Conservation (phyloP, 169 alveolate genomes). For the Cystoisospora suis region DNA sequence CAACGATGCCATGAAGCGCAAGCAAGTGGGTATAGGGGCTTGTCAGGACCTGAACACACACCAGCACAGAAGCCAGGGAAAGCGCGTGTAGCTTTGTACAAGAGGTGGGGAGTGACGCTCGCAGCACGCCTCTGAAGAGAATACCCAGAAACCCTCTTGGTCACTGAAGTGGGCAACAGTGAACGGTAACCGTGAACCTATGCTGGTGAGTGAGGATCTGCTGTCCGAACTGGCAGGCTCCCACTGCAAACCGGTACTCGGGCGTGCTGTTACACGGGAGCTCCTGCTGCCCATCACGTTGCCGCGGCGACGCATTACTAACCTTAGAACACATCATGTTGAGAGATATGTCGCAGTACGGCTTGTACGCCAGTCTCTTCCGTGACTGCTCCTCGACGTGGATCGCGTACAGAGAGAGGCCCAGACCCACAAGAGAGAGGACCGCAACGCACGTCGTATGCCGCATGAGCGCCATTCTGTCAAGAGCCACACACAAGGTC, state of each 20-base stretch:
- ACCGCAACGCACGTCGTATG: neutral
- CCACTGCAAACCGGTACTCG: too few relatives aligned
- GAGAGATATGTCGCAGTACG: neutral
- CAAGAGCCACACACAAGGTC: too few relatives aligned
- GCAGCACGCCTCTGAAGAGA: neutral
- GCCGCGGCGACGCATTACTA: too few relatives aligned
- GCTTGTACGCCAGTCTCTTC: slow-evolving; percentile 11
- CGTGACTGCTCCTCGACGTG: neutral
- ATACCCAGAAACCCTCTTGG: too few relatives aligned
- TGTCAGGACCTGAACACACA: neutral
- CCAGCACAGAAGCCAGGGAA: neutral
- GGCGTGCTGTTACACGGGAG: too few relatives aligned
- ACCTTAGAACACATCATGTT: slow-evolving; percentile 4
- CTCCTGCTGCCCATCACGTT: too few relatives aligned
- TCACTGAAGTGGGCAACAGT: too few relatives aligned
- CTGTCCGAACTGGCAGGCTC: too few relatives aligned
- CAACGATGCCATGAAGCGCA: neutral
- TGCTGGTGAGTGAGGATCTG: too few relatives aligned
- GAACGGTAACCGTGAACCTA: too few relatives aligned
- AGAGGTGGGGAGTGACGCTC: neutral
- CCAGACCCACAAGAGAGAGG: neutral
- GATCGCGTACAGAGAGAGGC: neutral
- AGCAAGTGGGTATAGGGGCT: slow-evolving; percentile 22
- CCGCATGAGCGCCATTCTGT: neutral
- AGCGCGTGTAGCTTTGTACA: neutral